phyloP scores from a whole-genome alignment of 345 rosid species.

The Fremontodendron californicum region DNA sequence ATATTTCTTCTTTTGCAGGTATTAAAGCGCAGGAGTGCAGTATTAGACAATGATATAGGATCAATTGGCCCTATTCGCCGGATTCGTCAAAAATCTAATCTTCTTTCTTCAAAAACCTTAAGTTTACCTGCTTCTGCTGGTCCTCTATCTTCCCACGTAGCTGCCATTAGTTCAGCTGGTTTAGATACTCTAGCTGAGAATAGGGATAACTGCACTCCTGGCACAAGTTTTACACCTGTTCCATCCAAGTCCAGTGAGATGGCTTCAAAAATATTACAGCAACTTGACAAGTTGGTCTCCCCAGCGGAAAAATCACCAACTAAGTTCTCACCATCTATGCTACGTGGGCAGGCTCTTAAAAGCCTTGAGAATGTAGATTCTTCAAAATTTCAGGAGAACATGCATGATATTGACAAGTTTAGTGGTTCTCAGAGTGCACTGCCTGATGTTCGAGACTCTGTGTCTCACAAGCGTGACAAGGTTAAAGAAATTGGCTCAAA shows the following conservation, averaged over 20 bases:
- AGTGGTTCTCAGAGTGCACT: constrained; percentile 19
- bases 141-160: constrained; percentile 21
- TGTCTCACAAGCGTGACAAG: constrained; percentile 36
- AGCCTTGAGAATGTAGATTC: constrained; percentile 68
- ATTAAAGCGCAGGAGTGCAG: constrained; percentile 72
- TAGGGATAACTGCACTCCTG: constrained; percentile 33
- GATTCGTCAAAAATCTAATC: constrained; percentile 79
- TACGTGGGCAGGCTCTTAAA: constrained; percentile 70
- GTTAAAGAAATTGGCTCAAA: constrained; percentile 36
- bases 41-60: constrained; percentile 70
- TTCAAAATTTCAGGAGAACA: constrained; percentile 42
- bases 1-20: constrained; percentile 42
- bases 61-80: constrained; percentile 84
- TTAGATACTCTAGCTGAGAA: constrained; percentile 36
- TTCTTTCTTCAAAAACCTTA: constrained; percentile 42
- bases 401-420: constrained; percentile 33
- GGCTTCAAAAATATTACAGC: constrained; percentile 80
- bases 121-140: constrained; percentile 39
- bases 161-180: constrained; percentile 28
- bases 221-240: constrained; percentile 43
- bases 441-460: constrained; percentile 29
- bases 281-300: constrained; percentile 59
- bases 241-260: constrained; percentile 74
- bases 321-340: constrained; percentile 71
- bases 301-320: constrained; percentile 67